Evolutionary conservation across 306 rosid species (phyloP).

Genomic region (Trifolium fragiferum): DNA sequence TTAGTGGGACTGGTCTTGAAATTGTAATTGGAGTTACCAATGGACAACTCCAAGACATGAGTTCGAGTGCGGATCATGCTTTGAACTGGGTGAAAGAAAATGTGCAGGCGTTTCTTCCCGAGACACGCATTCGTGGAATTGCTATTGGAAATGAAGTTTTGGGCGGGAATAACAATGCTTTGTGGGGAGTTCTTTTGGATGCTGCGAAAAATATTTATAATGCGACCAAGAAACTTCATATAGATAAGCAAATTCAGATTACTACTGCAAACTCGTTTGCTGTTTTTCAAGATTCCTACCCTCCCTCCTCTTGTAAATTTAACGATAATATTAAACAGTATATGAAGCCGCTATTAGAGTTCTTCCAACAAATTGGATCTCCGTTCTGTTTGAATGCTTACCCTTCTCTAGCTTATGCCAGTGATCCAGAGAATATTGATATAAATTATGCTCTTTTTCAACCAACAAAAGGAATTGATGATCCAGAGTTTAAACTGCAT

Average conservation of each 20-base stretch:
- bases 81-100: slow-evolving; percentile 87
- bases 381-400: slow-evolving; percentile 97
- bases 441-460: slow-evolving; percentile 91
- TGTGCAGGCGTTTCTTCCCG: slow-evolving; percentile 82
- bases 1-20: slow-evolving; percentile 88
- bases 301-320: slow-evolving; percentile 90
- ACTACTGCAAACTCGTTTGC: slow-evolving; percentile 81
- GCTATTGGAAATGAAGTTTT: slow-evolving; percentile 91
- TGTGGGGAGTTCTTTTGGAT: slow-evolving; percentile 70
- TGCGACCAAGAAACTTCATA: slow-evolving; percentile 63
- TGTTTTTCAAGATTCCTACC: slow-evolving; percentile 76
- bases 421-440: slow-evolving; percentile 76
- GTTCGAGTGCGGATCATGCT: slow-evolving; percentile 76
- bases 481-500: slow-evolving; percentile 68
- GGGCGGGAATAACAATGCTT: slow-evolving; percentile 62
- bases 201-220: slow-evolving; percentile 80
- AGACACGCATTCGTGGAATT: slow-evolving; percentile 75
- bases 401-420: slow-evolving; percentile 72
- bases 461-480: slow-evolving; percentile 69
- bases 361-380: slow-evolving; percentile 81
- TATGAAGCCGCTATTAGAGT: slow-evolving; percentile 88
- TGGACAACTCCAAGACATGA: slow-evolving; percentile 69
- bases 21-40: slow-evolving; percentile 82
- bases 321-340: slow-evolving; percentile 64
- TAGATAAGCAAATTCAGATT: slow-evolving; percentile 67